Evolutionary conservation across 2,329 filamentous ascomycete species (phyloP), one percentile per base, ranked within the genome.

Genomic region (Neocucurbitaria cava): DNA sequence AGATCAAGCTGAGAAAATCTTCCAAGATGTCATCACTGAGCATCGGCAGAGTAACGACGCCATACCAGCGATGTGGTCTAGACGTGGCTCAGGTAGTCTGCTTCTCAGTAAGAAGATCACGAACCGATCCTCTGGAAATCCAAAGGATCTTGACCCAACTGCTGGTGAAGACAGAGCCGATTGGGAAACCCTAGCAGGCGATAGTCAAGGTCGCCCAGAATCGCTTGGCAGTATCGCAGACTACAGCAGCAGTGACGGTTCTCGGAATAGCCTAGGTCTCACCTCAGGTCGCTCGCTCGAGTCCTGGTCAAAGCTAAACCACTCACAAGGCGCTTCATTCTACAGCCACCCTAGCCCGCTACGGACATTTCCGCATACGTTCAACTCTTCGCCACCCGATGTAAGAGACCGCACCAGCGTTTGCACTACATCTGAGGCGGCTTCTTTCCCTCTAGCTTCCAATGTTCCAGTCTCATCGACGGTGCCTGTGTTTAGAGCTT

Each of bases 51-150:
- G 31, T 11, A 41, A 64, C 5, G 40, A 50, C 35, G 53, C 48
- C 3, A 74, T 74, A 36, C 73, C 72, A 41, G 64, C 65, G 5
- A 73, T 75, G 51, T 76, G 73, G 73, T 46, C 61, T n/a, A 62
- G 63, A 38, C 57, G 68, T 38, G 59, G 54, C 20, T 73, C 71
- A 18, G 66, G 64, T 7, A 68, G 67, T 33, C 46, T 69, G n/a
- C 54, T 67, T n/a, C 53, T 65, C 30, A 63, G 26, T 26, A 63
- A 58, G 31, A 49, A 55, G 33, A 18, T 45, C 10, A 42, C 46
- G 17, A 49, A 52, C 8, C 46, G 52, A 1, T 46, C 51, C 28
- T 46, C 46, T 15, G 49, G 46, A 15, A 30, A 61, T 38, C 39
- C 58, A 10, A 10, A 49, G n/a, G 30, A 38, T 15, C 28, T 42